Base-by-base conservation (phyloP, 306 rosid genomes). In the Quercus glauca region DNA sequence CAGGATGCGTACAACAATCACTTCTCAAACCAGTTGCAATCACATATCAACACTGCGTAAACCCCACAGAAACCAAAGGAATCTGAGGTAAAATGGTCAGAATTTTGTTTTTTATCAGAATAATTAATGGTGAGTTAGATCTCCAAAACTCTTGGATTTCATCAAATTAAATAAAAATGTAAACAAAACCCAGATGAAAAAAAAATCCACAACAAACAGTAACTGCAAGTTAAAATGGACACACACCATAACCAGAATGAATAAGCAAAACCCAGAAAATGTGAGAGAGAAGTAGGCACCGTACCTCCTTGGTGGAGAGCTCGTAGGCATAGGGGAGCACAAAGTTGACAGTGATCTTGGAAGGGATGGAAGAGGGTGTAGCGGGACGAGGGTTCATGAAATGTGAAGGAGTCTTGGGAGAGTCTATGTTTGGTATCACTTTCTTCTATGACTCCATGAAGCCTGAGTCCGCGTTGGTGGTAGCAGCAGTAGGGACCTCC, bases 301-400 rank as follows among this genome's bases (percentile, higher is more conserved):
- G 71, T 78, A 94, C 99, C 99, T 96, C 94, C 83, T 96, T 96
- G n/a, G 86, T 77, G 55, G 98, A 73, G 76, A 93, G 88, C 81
- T 88, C 94, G 9, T 98, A 96, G 57, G 92, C 73, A 71, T 96
- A 96, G 11, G 99, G 98, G 6, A 96, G 97, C 7, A 93, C 98
- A 26, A 96, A 96, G 79, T 96, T 96, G 83, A 96, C 92, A 11
- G 97, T 96, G 87, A 96, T 94, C 84, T 96, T 96, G 33, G 89
- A 5, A 9, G 98, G 99, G 73, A 93, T 83, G 15, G 97, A 33
- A 11, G 92, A 60, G 5, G 97, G 97, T 13, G 78, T 71, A 1
- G 91, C 75, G 0, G 99, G 97, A 3, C 98, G 98, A 69, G 94
- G 90, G 80, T 80, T 33, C 91, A 96, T 83, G 84, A 83, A 96